Evolutionary conservation across 2,329 filamentous ascomycete species (phyloP), one percentile per base, ranked within the genome.

Genomic region (Phialemonium atrogriseum): DNA sequence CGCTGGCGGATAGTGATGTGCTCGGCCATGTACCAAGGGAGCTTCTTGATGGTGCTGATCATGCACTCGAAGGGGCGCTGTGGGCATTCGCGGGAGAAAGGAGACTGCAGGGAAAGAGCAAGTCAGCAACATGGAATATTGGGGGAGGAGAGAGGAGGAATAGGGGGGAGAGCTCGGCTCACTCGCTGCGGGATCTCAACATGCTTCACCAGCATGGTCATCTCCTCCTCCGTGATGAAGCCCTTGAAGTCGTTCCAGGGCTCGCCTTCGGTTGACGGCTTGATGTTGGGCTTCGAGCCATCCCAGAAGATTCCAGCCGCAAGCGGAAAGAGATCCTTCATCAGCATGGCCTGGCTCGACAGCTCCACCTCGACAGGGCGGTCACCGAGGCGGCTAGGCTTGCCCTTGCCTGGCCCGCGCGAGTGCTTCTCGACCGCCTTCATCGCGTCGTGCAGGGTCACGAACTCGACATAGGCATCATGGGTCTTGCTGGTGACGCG

Each of bases 21-120:
- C 3, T 70, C 53, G 2, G 73, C 62, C 49, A 65, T 62, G 37
- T 70, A 64, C 77, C 77, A 82, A 0, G 77, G 77, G 25, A 77
- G 64, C 58, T 80, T 75, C 37, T 65, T 67, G 22, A 77, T 48
- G 1, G 70, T 79, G 48, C 72, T 77, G 43, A 81, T 77, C 45
- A 81, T 59, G 47, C 67, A 76, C 55, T 82, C 77, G 34, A 71
- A 80, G 2, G 75, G 70, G 10, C 77, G 68, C 53, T 81, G 75
- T 0, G 75, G 73, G 42, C 73, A 78, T 16, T 75, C 64, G 35
- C 62, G 66, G 7, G 71, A 67, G 46, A 73, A 80, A 0, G 70
- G 69, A 10, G 73, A 74, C 73, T 79, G 24, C 14, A 8, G 4
- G 10, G 14, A 4, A 22, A 24, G 24, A 8, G 26, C 37, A 20